These are phyloP conservation scores for Diplosphaera chodatii DNA, from an alignment of 139 green algal species.

Conservation along the genomic window DNA sequence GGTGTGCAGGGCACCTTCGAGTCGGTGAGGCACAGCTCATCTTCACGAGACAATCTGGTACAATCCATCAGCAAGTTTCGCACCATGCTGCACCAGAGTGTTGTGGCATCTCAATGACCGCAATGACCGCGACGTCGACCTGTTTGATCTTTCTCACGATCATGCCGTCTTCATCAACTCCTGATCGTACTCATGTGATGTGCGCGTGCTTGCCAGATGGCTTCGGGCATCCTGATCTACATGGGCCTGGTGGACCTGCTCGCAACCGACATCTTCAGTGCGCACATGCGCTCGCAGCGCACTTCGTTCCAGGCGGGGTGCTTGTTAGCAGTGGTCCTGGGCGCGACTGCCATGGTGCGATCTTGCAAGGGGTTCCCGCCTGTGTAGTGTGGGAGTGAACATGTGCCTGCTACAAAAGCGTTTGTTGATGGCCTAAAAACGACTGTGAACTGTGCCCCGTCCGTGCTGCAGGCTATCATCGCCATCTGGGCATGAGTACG, in stretches of 20 bases:
- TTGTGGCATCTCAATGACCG: no score
- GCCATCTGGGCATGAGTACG: no score
- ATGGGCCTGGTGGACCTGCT: conserved; percentile 26
- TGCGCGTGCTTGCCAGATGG: background rate
- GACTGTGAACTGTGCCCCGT: no score
- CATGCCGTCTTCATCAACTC: background rate
- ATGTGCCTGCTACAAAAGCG: no score
- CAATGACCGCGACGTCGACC: no score
- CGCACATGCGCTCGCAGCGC: background rate
- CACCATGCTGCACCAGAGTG: no score
- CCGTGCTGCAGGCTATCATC: no score
- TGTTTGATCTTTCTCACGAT: background rate
- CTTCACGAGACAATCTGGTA: background rate
- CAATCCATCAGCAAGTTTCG: background rate
- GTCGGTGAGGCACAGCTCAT: background rate
- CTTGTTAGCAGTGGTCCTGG: background rate
- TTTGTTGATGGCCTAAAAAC: no score
- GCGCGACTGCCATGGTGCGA: background rate
- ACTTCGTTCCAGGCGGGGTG: background rate
- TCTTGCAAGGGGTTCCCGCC: no score
- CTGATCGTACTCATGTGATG: background rate
- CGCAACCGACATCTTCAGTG: conserved; percentile 9
- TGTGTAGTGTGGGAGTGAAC: no score
- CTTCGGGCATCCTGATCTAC: conserved; percentile 27
- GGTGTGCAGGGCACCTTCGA: conserved; percentile 17